A percentile compares a stretch with the other conserved stretches of the same genome.
These are phyloP conservation scores for Talaromyces sp. DNA, from an alignment of 2,329 filamentous ascomycete genomes.

Conservation along the genomic window DNA sequence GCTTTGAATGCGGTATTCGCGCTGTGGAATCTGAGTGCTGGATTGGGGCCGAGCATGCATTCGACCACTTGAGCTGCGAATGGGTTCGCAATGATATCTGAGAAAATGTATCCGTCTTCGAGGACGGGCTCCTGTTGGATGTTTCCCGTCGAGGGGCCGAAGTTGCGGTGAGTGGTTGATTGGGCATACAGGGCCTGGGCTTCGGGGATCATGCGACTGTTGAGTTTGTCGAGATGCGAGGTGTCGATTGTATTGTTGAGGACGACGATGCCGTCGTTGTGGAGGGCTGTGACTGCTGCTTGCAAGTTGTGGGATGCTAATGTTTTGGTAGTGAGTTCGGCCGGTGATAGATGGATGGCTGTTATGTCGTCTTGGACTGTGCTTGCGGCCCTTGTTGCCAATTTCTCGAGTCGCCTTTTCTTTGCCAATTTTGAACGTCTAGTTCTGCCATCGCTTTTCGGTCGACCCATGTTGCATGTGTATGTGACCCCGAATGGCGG, in stretches of 20 bases:
- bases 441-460: too few species aligned
- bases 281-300: conserved; percentile 24
- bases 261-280: conserved; percentile 36
- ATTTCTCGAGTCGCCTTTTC: too few species aligned
- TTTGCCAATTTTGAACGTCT: too few species aligned
- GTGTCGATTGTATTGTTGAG: conserved; percentile 34
- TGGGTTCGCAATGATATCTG: conserved; percentile 37
- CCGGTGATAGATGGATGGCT: conserved; percentile 9
- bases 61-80: conserved; percentile 33
- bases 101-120: conserved; percentile 30
- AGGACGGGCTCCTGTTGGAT: conserved; percentile 40
- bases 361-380: conserved; percentile 12
- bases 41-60: conserved; percentile 36
- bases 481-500: too few species aligned
- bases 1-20: conserved; percentile 40
- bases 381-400: conserved; percentile 8
- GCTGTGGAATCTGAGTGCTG: conserved; percentile 35
- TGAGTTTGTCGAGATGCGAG: conserved; percentile 30
- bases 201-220: conserved; percentile 27
- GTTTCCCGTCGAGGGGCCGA: conserved; percentile 31
- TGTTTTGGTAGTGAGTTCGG: conserved; percentile 15
- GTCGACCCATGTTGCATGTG: too few species aligned
- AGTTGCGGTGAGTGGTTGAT: conserved; percentile 23
- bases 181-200: conserved; percentile 29
- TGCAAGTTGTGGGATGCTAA: conserved; percentile 22